These are phyloP conservation scores for Mycena olivaceomarginata DNA, from an alignment of 768 basidiomycete genomes.

Conservation along the genomic window DNA sequence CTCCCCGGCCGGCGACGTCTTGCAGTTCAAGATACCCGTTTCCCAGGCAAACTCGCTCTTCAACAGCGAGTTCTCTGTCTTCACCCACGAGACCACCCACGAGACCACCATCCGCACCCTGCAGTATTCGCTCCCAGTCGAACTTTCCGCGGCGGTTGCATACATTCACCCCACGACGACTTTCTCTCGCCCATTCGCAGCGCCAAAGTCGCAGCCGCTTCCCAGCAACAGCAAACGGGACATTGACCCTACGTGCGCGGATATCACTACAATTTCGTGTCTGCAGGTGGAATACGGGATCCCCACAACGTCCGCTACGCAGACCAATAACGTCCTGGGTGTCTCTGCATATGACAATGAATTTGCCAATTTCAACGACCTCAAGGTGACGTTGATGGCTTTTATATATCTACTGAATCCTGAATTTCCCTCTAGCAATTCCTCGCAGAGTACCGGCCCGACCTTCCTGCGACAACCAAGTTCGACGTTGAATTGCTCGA, in stretches of 20 bases:
- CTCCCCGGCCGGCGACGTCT: not conserved
- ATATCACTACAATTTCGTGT: conserved; percentile 34
- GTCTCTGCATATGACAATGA: conserved; percentile 53
- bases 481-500: conserved; percentile 41
- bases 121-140: conserved; percentile 20
- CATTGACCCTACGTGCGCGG: conserved; percentile 32
- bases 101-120: conserved; percentile 59
- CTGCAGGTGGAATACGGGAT: conserved; percentile 57
- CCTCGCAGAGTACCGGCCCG: conserved; percentile 40
- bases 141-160: not conserved
- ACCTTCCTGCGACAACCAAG: conserved; percentile 37
- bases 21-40: no score
- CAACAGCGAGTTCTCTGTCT: conserved; percentile 50
- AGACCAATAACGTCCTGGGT: conserved; percentile 50
- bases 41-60: conserved; percentile 42
- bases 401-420: conserved; percentile 9
- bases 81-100: conserved; percentile 51
- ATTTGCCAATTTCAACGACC: conserved; percentile 38
- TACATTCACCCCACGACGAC: conserved; percentile 55
- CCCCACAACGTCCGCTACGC: conserved; percentile 52
- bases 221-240: conserved; percentile 24
- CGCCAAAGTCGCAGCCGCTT: conserved; percentile 15
- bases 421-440: conserved; percentile 15
- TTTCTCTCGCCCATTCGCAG: conserved; percentile 46
- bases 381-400: not conserved